A percentile compares a stretch with the other conserved stretches of the same genome.
Evolutionary conservation across 148 eudicot species (phyloP).

Genomic region (Talinum fruticosum): DNA sequence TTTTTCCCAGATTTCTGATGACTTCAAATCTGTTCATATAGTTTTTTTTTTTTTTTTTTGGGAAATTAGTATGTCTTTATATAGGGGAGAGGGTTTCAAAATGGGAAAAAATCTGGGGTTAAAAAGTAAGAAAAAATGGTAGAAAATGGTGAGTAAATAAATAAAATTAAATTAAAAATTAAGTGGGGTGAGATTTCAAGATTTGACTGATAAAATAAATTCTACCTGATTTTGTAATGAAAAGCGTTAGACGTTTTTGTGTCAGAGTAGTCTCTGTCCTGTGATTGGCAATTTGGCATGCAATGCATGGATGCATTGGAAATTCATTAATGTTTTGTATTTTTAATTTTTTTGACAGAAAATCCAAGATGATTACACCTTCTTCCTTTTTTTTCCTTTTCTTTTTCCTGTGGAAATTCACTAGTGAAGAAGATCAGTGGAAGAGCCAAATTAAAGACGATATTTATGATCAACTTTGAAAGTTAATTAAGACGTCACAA

Average conservation of each 20-base stretch:
- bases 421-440: not conserved
- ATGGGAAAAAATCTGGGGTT: not conserved
- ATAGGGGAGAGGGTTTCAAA: not conserved
- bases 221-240: not conserved
- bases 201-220: not conserved
- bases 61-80: not conserved
- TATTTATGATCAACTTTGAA: no score
- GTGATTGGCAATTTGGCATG: constrained; percentile 1
- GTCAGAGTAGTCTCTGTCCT: not conserved
- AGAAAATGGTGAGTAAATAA: not conserved
- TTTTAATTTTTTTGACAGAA: constrained; percentile 14
- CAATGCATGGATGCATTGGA: not conserved
- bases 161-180: not conserved
- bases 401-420: not conserved
- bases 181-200: not conserved
- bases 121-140: not conserved
- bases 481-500: no score
- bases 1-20: not conserved
- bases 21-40: not conserved
- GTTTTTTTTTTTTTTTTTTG: not conserved
- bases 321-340: constrained; percentile 9
- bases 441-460: not conserved
- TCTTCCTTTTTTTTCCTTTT: no score
- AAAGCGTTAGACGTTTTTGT: not conserved
- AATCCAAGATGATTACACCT: constrained; percentile 3